Percentiles rank a stretch among this genome's conserved stretches.
phyloP scores from a whole-genome alignment of 345 rosid species.

The Euphorbia peplus region DNA sequence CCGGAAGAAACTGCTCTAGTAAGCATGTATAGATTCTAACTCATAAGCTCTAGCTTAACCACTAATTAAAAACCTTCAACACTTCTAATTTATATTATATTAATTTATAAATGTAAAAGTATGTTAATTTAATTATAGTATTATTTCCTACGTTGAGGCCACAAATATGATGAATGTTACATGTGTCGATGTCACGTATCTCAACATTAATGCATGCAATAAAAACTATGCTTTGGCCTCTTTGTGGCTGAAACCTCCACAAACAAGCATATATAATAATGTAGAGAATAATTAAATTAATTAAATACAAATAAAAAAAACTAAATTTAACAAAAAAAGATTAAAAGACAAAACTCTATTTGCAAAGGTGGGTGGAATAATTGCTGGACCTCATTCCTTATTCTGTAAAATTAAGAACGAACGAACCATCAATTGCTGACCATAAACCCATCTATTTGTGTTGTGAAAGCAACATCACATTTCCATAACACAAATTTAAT shows the following conservation, averaged over 20 bases:
- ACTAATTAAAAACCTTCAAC: too few species aligned
- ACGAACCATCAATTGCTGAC: neutral
- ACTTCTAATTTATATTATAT: too few species aligned
- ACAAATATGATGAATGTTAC: neutral
- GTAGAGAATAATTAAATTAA: conserved; percentile 1
- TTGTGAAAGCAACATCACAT: conserved; percentile 18
- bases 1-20: too few species aligned
- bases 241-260: conserved; percentile 7
- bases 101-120: too few species aligned
- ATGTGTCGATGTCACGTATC: neutral
- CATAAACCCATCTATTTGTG: conserved; percentile 8
- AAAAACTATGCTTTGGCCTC: neutral
- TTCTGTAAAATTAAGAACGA: neutral
- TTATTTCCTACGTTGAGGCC: too few species aligned
- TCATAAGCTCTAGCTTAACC: too few species aligned
- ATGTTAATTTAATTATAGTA: too few species aligned
- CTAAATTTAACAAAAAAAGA: neutral
- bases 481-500: conserved; percentile 1
- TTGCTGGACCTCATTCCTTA: conserved; percentile 26
- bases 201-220: neutral
- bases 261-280: neutral
- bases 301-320: neutral
- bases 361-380: conserved; percentile 23
- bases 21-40: too few species aligned
- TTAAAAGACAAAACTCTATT: neutral